A percentile compares a stretch with the other conserved stretches of the same genome.
Conservation (phyloP, 257 asterid genomes). For the Catharanthus roseus region DNA sequence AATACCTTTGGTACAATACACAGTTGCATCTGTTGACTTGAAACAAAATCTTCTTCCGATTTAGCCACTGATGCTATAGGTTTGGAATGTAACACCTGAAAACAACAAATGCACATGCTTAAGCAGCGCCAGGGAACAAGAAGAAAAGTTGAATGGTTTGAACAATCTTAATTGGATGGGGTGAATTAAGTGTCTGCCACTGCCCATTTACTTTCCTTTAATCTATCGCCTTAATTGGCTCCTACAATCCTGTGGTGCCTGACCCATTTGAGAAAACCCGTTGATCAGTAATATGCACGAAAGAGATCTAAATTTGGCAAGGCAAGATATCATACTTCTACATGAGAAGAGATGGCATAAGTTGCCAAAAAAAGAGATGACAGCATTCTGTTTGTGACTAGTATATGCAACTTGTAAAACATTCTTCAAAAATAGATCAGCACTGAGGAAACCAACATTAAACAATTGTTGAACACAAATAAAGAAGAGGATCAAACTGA, state of each 20-base stretch:
- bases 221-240: background rate
- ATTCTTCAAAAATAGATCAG: background rate
- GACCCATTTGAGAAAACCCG: background rate
- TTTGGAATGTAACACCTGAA: slow-evolving; percentile 9
- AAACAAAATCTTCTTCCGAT: slow-evolving; percentile 32
- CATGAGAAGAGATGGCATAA: background rate
- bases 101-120: background rate
- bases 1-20: slow-evolving; percentile 17
- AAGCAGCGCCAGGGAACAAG: background rate
- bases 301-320: background rate
- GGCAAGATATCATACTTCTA: background rate
- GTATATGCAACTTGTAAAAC: background rate
- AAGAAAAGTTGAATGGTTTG: background rate
- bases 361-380: background rate
- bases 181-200: background rate
- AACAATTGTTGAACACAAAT: background rate
- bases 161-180: background rate
- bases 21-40: slow-evolving; percentile 24
- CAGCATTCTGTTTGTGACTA: background rate
- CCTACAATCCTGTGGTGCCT: no score
- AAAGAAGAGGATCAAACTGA: background rate
- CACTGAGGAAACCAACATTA: background rate
- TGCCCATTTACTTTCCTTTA: background rate
- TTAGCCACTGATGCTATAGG: slow-evolving; percentile 14
- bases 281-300: background rate